Percentiles rank a stretch among this genome's conserved stretches.
phyloP scores from a whole-genome alignment of 179 eudicot species.

The Beta corolliflora region DNA sequence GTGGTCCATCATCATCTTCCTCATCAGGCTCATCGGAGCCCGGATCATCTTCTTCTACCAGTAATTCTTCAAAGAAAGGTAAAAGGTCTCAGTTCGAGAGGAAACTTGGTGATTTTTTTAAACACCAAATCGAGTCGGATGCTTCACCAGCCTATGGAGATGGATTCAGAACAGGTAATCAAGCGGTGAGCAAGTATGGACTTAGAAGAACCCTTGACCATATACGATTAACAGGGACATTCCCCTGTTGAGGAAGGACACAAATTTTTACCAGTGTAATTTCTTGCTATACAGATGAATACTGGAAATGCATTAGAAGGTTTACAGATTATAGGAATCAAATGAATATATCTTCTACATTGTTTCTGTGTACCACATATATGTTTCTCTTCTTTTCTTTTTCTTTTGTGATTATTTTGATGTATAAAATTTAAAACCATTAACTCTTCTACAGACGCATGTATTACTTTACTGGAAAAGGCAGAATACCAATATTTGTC shows the following conservation, averaged over 20 bases:
- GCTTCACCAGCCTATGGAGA: slow-evolving; percentile 90
- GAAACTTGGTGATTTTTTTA: slow-evolving; percentile 92
- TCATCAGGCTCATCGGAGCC: slow-evolving; percentile 35
- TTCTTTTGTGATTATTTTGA: background rate
- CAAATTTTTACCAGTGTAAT: slow-evolving; percentile 14
- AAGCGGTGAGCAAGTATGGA: slow-evolving; percentile 85
- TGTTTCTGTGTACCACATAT: background rate
- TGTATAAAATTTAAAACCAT: slow-evolving; percentile 9
- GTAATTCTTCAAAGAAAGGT: slow-evolving; percentile 84
- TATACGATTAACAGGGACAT: slow-evolving; percentile 74
- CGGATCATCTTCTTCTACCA: slow-evolving; percentile 40
- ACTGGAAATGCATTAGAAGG: slow-evolving; percentile 7
- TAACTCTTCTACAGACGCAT: background rate
- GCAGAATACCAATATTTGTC: background rate
- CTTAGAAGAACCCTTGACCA: slow-evolving; percentile 91
- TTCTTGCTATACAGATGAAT: slow-evolving; percentile 27
- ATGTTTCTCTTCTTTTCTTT: background rate
- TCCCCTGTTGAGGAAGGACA: slow-evolving; percentile 49
- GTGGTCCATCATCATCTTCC: slow-evolving; percentile 53
- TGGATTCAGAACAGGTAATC: slow-evolving; percentile 87
- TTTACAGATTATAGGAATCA: background rate
- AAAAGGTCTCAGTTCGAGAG: slow-evolving; percentile 85
- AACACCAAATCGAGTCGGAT: slow-evolving; percentile 94
- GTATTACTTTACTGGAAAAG: background rate
- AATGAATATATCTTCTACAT: background rate